Base-by-base conservation (phyloP, 2,329 filamentous ascomycete genomes). In the Pezicula neosporulosa region DNA sequence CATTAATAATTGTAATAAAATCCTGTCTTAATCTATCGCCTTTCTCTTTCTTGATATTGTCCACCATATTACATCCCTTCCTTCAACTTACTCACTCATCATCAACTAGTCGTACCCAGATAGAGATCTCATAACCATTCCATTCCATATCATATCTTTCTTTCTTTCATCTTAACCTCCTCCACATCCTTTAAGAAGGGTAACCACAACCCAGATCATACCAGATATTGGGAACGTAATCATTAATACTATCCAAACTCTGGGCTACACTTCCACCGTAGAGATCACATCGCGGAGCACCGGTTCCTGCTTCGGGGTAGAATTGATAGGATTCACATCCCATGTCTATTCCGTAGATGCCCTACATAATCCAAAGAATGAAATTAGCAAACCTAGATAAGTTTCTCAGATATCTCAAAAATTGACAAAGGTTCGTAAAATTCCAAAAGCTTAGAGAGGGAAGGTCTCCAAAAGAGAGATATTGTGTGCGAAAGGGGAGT, bases 181-280 rank as follows among this genome's bases (percentile, higher is more conserved):
- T n/a, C n/a, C n/a, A n/a, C n/a, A n/a, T n/a, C n/a, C n/a, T n/a
- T n/a, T n/a, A n/a, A 44, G 18, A n/a, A 33, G 58, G 58, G 52
- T 54, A 44, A 43, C 59, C 59, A 54, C 60, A 62, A 13, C 35
- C 57, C n/a, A 63, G 39, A 58, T 63, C 61, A 53, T 52, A 62
- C 59, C 59, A 63, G 3, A 58, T 45, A 49, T 58, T 53, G n/a
- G 57, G 55, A 4, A 58, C 54, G 16, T 58, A 48, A 3, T 30
- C 33, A 43, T 56, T 55, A 27, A 63, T 53, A 28, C 52, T 57
- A 42, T 51, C 51, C 30, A 63, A 44, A 28, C 54, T 57, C 43
- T 59, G 51, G 2, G 57, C 59, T 12, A 63, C 61, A 18, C 54
- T 61, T 0, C 55, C 60, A 1, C 60, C 56, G 45, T 60, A 63